These are phyloP conservation scores for Solanum gandarillasii DNA, from an alignment of 257 asterid genomes.

Conservation along the genomic window DNA sequence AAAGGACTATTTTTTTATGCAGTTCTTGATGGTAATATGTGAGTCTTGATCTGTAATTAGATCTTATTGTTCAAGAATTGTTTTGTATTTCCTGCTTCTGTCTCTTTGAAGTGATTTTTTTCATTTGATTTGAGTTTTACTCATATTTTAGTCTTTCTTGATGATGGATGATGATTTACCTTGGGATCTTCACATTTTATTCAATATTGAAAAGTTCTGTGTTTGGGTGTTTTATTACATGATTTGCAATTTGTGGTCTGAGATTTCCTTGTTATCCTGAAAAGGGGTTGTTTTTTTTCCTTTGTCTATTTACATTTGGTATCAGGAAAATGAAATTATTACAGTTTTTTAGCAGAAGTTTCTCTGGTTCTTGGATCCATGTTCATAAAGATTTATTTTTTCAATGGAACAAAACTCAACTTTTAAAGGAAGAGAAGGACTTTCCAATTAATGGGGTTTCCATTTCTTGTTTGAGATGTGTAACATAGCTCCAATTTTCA, in stretches of 20 bases:
- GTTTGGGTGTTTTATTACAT: neutral
- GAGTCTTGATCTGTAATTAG: slow-evolving; percentile 2
- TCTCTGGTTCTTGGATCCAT: neutral
- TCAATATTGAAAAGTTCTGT: neutral
- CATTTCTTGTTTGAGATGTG: neutral
- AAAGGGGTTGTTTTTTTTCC: neutral
- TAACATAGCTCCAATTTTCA: neutral
- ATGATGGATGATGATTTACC: neutral
- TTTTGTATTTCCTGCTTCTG: neutral
- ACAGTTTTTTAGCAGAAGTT: neutral
- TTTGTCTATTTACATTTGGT: neutral
- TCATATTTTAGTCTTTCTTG: neutral
- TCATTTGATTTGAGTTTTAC: neutral
- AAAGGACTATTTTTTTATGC: neutral
- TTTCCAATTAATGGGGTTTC: neutral
- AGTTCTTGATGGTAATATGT: neutral
- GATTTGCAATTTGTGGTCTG: neutral
- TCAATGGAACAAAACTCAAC: neutral
- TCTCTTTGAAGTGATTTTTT: neutral
- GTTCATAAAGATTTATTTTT: neutral
- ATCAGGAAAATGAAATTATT: neutral
- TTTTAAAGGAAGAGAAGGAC: neutral
- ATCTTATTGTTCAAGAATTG: neutral
- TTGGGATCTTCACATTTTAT: neutral
- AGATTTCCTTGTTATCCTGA: neutral